Percentiles rank a stretch among this genome's conserved stretches.
Conservation (phyloP, 2,329 filamentous ascomycete species). For the Cladorrhinum sp. region DNA sequence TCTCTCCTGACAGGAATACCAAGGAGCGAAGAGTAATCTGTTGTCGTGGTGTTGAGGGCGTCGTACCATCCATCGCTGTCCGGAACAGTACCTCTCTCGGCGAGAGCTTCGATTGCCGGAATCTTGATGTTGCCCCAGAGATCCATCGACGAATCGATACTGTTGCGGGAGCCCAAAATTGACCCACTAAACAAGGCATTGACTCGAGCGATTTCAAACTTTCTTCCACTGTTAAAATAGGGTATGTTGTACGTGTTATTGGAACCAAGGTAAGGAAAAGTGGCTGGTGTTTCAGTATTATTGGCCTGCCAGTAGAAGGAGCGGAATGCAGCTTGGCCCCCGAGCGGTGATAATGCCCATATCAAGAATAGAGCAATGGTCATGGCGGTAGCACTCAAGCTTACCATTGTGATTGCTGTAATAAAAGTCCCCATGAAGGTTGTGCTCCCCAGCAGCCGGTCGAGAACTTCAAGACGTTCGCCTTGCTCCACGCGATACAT, state of each 20-base stretch:
- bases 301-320: not conserved
- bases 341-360: not conserved
- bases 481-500: not conserved
- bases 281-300: not conserved
- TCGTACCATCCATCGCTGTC: not conserved
- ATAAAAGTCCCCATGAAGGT: not conserved
- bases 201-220: not conserved
- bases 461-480: not conserved
- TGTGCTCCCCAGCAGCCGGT: not conserved
- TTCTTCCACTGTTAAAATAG: not conserved
- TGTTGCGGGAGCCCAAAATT: not conserved
- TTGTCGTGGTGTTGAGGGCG: not conserved
- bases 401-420: not conserved
- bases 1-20: not conserved
- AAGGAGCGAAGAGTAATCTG: not conserved
- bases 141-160: not conserved
- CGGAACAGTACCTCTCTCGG: not conserved
- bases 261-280: not conserved
- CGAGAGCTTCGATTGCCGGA: not conserved
- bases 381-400: not conserved
- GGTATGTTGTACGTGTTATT: not conserved
- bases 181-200: not conserved
- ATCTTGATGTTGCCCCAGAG: not conserved
- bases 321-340: not conserved
- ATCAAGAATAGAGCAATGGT: not conserved